A percentile compares a stretch with the other conserved stretches of the same genome.
Conservation (phyloP, 257 asterid genomes). For the Eustoma russellianum region DNA sequence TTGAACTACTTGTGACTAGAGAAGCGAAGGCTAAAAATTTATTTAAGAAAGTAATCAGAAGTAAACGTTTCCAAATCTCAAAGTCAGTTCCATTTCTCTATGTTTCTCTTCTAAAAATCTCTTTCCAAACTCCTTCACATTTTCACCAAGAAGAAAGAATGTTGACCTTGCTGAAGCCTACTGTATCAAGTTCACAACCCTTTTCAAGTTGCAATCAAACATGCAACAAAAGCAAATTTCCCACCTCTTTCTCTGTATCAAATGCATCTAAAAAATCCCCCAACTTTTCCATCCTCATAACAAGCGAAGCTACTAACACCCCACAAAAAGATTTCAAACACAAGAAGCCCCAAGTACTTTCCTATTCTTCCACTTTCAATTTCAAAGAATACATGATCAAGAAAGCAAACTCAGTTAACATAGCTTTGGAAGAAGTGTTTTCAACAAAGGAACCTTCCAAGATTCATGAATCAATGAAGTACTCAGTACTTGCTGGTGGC, state of each 20-base stretch:
- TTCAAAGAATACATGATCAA: constrained; percentile 33
- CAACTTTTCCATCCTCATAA: too few relatives aligned
- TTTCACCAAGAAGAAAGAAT: constrained; percentile 3
- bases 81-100: not conserved
- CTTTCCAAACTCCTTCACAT: not conserved
- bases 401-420: constrained; percentile 35
- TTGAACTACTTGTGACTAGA: too few relatives aligned
- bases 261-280: too few relatives aligned
- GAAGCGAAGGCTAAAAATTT: too few relatives aligned
- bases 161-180: constrained; percentile 25
- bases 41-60: too few relatives aligned
- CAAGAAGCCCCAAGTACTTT: not conserved
- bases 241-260: too few relatives aligned
- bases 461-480: constrained; percentile 51
- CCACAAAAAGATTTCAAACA: constrained; percentile 7
- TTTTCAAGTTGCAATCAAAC: constrained; percentile 10
- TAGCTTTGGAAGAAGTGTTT: constrained; percentile 36
- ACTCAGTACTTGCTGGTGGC: constrained; percentile 65
- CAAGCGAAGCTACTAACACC: not conserved
- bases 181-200: constrained; percentile 18
- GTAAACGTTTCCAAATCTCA: too few relatives aligned
- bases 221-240: not conserved
- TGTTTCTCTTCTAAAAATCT: not conserved
- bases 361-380: constrained; percentile 15
- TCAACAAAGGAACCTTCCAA: constrained; percentile 26